Evolutionary conservation across 139 green algal species (phyloP).

Genomic region (Chlorella sp.): DNA sequence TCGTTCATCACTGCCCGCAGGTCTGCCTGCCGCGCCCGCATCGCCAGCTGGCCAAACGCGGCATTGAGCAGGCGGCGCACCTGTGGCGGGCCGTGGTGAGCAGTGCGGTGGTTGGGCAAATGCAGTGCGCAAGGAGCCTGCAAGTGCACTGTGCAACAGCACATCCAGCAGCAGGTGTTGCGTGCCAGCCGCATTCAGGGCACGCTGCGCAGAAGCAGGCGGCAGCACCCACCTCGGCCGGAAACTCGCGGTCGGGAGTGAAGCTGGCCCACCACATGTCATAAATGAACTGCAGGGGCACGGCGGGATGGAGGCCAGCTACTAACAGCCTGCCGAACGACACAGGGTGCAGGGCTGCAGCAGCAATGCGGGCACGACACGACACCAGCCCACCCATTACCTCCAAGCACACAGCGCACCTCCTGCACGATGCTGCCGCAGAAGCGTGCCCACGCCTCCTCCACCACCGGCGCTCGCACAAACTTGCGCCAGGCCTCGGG

Average conservation of each 20-base stretch:
- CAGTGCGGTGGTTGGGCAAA: no score
- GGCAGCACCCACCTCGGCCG: slow-evolving; percentile 53
- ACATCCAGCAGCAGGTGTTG: no score
- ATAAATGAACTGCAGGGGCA: slow-evolving; percentile 79
- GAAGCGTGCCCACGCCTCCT: slow-evolving; percentile 72
- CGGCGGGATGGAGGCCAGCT: neutral
- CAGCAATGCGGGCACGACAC: neutral
- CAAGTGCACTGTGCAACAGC: no score
- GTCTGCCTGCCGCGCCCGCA: slow-evolving; percentile 58
- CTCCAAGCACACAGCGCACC: slow-evolving; percentile 24
- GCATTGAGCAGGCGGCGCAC: slow-evolving; percentile 75
- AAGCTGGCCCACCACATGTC: slow-evolving; percentile 79
- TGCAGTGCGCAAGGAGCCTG: no score
- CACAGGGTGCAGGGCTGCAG: no score
- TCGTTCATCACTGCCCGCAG: slow-evolving; percentile 69
- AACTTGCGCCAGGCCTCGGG: slow-evolving; percentile 56
- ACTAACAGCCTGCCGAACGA: no score
- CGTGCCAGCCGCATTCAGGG: no score
- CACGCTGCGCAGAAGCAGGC: no score
- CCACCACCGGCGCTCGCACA: slow-evolving; percentile 65
- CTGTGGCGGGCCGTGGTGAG: no score
- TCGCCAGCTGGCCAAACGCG: slow-evolving; percentile 73
- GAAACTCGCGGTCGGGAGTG: slow-evolving; percentile 83
- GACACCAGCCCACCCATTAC: no score
- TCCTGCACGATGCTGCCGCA: slow-evolving; percentile 78